These are phyloP conservation scores for Phytophthora niederhauseri DNA, from an alignment of 352 stramenopile species.

Conservation along the genomic window DNA sequence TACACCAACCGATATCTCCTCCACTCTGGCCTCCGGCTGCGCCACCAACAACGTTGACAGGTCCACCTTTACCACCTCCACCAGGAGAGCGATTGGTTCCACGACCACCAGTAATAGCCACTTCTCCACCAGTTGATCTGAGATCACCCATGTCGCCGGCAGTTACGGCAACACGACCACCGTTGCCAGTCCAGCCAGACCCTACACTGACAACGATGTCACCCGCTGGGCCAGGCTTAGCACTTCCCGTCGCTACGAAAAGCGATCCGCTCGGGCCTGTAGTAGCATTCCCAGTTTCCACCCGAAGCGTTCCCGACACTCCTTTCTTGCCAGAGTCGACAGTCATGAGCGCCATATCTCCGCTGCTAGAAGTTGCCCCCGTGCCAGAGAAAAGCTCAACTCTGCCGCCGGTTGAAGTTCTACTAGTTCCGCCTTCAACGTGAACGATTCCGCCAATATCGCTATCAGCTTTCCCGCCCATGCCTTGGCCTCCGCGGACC, in stretches of 20 bases:
- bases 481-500: constrained; percentile 60
- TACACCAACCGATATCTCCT: constrained; percentile 48
- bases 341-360: constrained; percentile 65
- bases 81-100: constrained; percentile 47
- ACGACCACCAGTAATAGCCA: constrained; percentile 55
- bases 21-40: constrained; percentile 50
- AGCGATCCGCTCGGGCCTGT: constrained; percentile 76
- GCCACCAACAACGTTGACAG: constrained; percentile 60
- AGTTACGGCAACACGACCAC: constrained; percentile 78
- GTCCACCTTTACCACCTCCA: constrained; percentile 63
- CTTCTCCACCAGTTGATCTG: constrained; percentile 53
- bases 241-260: constrained; percentile 74
- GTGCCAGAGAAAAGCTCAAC: constrained; percentile 65
- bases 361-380: constrained; percentile 57
- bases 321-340: constrained; percentile 78
- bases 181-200: constrained; percentile 79
- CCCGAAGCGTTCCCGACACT: constrained; percentile 73
- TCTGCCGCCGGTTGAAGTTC: constrained; percentile 59
- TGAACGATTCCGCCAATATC: constrained; percentile 67
- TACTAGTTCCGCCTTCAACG: constrained; percentile 60
- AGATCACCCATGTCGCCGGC: constrained; percentile 60
- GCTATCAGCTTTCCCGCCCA: constrained; percentile 43
- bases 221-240: constrained; percentile 74
- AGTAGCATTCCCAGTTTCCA: constrained; percentile 79
- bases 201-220: constrained; percentile 82